A percentile compares a stretch with the other conserved stretches of the same genome.
Conservation (phyloP, 1,284 basidiomycete species). For the Cystobasidium sp. region DNA sequence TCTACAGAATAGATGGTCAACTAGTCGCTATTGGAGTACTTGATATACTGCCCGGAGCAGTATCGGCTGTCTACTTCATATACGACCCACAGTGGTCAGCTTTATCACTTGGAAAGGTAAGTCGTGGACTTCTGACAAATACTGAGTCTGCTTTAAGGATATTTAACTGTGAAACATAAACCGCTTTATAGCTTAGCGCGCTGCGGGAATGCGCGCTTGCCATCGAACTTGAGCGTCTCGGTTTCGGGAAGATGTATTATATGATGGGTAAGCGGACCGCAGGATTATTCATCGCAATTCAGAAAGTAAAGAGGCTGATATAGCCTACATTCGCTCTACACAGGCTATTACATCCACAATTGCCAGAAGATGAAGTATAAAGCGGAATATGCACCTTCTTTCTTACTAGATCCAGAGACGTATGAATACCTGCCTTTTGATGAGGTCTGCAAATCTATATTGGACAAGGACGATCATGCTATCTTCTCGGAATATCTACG, state of each 20-base stretch:
- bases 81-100: constrained; percentile 79
- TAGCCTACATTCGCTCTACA: neutral
- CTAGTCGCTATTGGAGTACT: constrained; percentile 87
- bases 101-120: constrained; percentile 80
- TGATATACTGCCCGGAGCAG: constrained; percentile 85
- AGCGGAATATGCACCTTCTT: constrained; percentile 85
- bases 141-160: no score
- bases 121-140: constrained; percentile 29
- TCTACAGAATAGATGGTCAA: constrained; percentile 78
- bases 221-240: constrained; percentile 65
- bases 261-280: constrained; percentile 74
- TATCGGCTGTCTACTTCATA: constrained; percentile 95
- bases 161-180: no score
- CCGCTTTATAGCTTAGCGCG: constrained; percentile 72
- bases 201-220: constrained; percentile 69
- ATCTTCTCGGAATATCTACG: constrained; percentile 60
- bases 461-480: constrained; percentile 71
- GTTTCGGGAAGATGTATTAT: constrained; percentile 73
- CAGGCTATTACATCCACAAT: constrained; percentile 88
- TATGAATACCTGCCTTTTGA: constrained; percentile 75
- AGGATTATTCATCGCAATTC: no score
- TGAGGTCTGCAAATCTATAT: constrained; percentile 62
- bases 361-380: constrained; percentile 98
- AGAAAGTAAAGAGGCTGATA: neutral
- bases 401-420: constrained; percentile 84